Conservation (phyloP, 352 stramenopile species). For the Peronospora destructor region DNA sequence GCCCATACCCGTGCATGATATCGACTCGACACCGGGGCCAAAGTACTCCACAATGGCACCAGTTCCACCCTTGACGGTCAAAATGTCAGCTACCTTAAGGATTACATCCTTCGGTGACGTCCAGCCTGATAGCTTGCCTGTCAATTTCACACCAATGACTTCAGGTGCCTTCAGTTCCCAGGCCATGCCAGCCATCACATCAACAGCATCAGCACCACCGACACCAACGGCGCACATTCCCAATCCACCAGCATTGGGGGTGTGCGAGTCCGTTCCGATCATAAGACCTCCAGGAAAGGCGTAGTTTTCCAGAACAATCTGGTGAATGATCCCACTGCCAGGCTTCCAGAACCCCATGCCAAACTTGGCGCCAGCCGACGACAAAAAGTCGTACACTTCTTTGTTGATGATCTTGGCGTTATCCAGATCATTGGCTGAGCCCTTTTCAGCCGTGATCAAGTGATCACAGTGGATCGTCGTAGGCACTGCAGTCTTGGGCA, state of each 20-base stretch:
- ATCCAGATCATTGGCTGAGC: constrained; percentile 78
- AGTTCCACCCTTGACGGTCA: constrained; percentile 91
- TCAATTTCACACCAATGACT: constrained; percentile 92
- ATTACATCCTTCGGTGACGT: constrained; percentile 92
- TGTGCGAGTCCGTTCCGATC: constrained; percentile 93
- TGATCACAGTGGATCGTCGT: constrained; percentile 93
- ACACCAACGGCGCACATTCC: constrained; percentile 92
- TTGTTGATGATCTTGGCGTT: constrained; percentile 88
- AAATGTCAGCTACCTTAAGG: constrained; percentile 90
- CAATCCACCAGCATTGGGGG: constrained; percentile 88
- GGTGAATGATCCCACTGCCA: constrained; percentile 90
- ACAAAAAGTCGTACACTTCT: constrained; percentile 91
- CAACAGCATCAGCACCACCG: constrained; percentile 87
- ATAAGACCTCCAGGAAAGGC: constrained; percentile 91
- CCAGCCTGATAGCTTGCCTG: constrained; percentile 89
- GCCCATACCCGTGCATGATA: constrained; percentile 91
- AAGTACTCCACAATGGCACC: constrained; percentile 93
- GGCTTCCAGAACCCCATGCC: constrained; percentile 93
- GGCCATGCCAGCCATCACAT: constrained; percentile 91
- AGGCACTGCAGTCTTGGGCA: constrained; percentile 89
- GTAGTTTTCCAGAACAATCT: constrained; percentile 94
- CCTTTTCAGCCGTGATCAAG: constrained; percentile 92
- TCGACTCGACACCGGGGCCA: constrained; percentile 87
- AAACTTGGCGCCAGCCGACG: constrained; percentile 89
- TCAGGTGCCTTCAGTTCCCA: constrained; percentile 94